phyloP scores from a whole-genome alignment of 768 basidiomycete species.

The Amanita fuliginea region DNA sequence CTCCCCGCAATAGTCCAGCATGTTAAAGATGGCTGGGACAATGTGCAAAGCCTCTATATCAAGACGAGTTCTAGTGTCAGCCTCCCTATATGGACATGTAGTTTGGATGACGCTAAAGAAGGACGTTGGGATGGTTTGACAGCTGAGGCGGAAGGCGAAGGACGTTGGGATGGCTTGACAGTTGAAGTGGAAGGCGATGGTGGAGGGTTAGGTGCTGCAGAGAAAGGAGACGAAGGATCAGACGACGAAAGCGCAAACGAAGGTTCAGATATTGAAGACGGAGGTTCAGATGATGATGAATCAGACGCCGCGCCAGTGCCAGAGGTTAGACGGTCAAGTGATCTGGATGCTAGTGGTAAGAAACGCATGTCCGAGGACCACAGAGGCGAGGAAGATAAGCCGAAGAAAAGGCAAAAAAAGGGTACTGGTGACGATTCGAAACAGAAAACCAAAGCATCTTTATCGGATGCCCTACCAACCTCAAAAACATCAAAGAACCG shows the following conservation, averaged over 20 bases:
- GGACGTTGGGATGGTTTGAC: conserved; percentile 50
- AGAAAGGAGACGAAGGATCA: conserved; percentile 3
- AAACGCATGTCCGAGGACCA: conserved; percentile 26
- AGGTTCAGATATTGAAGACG: no score
- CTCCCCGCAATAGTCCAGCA: conserved; percentile 63
- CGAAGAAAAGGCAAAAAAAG: conserved; percentile 34
- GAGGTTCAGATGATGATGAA: not conserved
- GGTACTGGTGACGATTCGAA: not conserved
- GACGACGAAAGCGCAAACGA: conserved; percentile 1
- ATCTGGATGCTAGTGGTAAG: conserved; percentile 16
- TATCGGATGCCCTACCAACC: not conserved
- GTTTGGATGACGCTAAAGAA: conserved; percentile 47
- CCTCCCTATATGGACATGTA: conserved; percentile 86
- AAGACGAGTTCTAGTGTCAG: conserved; percentile 80
- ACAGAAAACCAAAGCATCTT: not conserved
- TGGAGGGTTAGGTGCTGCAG: conserved; percentile 11
- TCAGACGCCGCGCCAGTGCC: not conserved
- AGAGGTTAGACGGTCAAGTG: conserved; percentile 9
- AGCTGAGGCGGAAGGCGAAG: conserved; percentile 16
- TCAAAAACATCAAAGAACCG: not conserved
- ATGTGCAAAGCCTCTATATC: conserved; percentile 80
- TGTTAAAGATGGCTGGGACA: conserved; percentile 80
- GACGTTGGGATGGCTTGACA: conserved; percentile 45
- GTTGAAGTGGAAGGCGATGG: conserved; percentile 10
- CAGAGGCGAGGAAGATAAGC: conserved; percentile 25